phyloP scores from a whole-genome alignment of 768 basidiomycete genomes.

The Hygrocybe coccinea region DNA sequence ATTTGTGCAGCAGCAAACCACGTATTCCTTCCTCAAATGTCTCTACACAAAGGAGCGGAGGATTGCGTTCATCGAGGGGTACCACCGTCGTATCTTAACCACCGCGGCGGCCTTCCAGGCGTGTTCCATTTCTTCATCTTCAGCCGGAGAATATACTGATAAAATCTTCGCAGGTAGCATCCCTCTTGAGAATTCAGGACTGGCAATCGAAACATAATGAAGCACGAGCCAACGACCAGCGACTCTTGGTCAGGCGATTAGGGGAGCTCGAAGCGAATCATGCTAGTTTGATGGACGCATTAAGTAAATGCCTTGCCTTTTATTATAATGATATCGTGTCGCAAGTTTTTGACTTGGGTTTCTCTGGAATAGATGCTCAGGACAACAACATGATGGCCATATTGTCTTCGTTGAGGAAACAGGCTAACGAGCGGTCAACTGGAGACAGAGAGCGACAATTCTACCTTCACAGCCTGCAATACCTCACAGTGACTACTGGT shows the following conservation, averaged over 20 bases:
- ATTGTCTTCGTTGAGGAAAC: slow-evolving; percentile 20
- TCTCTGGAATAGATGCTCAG: slow-evolving; percentile 7
- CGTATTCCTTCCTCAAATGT: too few relatives aligned
- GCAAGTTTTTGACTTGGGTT: too few relatives aligned
- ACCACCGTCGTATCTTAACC: neutral
- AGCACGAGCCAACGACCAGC: slow-evolving; percentile 17
- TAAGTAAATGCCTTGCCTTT: slow-evolving; percentile 9
- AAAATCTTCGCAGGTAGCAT: neutral
- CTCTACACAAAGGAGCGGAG: too few relatives aligned
- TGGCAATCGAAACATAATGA: slow-evolving; percentile 14
- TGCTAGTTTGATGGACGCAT: slow-evolving; percentile 8
- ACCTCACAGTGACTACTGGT: slow-evolving; percentile 17
- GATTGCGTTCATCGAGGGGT: neutral
- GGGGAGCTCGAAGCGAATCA: slow-evolving; percentile 11
- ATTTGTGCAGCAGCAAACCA: too few relatives aligned
- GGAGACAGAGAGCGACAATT: slow-evolving; percentile 13
- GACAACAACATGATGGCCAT: slow-evolving; percentile 17
- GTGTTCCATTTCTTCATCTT: neutral
- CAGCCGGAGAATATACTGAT: neutral
- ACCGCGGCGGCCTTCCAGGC: neutral
- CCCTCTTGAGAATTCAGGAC: slow-evolving; percentile 3
- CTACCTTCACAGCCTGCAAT: slow-evolving; percentile 15
- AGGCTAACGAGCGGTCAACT: slow-evolving; percentile 8
- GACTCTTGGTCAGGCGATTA: slow-evolving; percentile 4
- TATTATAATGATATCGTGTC: neutral